Percentiles rank a stretch among this genome's conserved stretches.
phyloP scores from a whole-genome alignment of 768 basidiomycete species.

The Rhodocollybia butyracea region DNA sequence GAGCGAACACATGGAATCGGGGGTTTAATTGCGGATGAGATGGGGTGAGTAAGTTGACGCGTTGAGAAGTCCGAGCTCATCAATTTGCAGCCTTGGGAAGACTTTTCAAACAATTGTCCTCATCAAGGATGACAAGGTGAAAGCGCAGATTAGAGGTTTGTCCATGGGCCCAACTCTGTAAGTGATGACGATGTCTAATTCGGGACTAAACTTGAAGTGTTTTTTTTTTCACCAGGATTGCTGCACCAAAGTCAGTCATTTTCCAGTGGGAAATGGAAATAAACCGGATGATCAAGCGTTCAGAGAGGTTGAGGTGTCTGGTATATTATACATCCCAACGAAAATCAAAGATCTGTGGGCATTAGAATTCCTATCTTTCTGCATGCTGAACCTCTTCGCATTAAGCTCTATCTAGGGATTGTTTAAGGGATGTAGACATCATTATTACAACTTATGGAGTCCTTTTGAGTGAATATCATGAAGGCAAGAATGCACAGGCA shows the following conservation, averaged over 20 bases:
- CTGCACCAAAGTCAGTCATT: slow-evolving; percentile 85
- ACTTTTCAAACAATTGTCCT: slow-evolving; percentile 88
- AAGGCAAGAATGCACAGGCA: slow-evolving; percentile 35
- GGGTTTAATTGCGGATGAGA: slow-evolving; percentile 90
- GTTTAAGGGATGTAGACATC: slow-evolving; percentile 57
- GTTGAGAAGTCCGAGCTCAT: neutral
- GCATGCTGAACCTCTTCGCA: too few relatives aligned
- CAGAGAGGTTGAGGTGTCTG: slow-evolving; percentile 59
- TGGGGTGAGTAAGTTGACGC: slow-evolving; percentile 52
- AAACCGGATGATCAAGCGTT: slow-evolving; percentile 46
- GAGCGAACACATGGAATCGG: slow-evolving; percentile 78
- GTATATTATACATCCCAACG: slow-evolving; percentile 66
- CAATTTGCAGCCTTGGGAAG: slow-evolving; percentile 61
- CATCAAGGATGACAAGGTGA: slow-evolving; percentile 79
- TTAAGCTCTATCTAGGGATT: slow-evolving; percentile 52
- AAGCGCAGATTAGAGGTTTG: slow-evolving; percentile 61
- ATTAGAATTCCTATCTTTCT: neutral
- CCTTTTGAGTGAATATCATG: slow-evolving; percentile 73
- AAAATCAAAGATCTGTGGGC: neutral
- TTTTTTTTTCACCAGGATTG: slow-evolving; percentile 68
- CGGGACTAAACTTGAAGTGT: slow-evolving; percentile 66
- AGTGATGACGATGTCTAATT: neutral
- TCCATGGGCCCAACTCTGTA: neutral
- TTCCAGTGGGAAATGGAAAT: slow-evolving; percentile 91
- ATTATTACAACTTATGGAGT: slow-evolving; percentile 88